A percentile compares a stretch with the other conserved stretches of the same genome.
phyloP scores from a whole-genome alignment of 2,329 filamentous ascomycete species.

The Botrytis porri region DNA sequence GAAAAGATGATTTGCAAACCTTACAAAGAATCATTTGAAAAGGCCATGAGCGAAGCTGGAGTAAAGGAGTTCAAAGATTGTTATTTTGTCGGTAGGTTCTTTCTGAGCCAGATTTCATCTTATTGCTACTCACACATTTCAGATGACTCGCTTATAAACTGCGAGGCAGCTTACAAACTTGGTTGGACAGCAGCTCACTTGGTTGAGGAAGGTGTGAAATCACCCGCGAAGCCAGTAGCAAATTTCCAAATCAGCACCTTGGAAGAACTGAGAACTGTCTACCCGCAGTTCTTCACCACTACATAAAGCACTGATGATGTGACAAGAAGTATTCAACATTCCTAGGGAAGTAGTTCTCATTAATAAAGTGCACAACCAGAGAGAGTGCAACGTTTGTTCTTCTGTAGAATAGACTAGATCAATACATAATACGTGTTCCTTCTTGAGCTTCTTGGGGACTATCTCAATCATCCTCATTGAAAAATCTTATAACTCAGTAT shows the following conservation, averaged over 20 bases:
- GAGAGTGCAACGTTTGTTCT: background rate
- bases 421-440: background rate
- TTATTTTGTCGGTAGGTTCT: constrained; percentile 81
- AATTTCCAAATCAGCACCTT: constrained; percentile 74
- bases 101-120: background rate
- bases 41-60: constrained; percentile 83
- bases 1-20: constrained; percentile 84
- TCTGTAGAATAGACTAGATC: constrained; percentile 6
- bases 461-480: background rate
- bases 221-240: constrained; percentile 63
- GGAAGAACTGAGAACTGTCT: constrained; percentile 70
- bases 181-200: constrained; percentile 88
- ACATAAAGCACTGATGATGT: background rate
- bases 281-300: constrained; percentile 83
- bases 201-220: constrained; percentile 69
- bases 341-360: constrained; percentile 7
- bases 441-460: background rate
- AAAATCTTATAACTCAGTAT: background rate
- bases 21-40: constrained; percentile 74
- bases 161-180: constrained; percentile 68
- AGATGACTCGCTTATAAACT: constrained; percentile 90
- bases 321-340: background rate
- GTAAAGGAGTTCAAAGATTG: constrained; percentile 67
- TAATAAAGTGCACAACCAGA: background rate
- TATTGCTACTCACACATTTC: constrained; percentile 12